Evolutionary conservation across 208 protist genomes (phyloP).

Genomic region (Porcisia hertigi): DNA sequence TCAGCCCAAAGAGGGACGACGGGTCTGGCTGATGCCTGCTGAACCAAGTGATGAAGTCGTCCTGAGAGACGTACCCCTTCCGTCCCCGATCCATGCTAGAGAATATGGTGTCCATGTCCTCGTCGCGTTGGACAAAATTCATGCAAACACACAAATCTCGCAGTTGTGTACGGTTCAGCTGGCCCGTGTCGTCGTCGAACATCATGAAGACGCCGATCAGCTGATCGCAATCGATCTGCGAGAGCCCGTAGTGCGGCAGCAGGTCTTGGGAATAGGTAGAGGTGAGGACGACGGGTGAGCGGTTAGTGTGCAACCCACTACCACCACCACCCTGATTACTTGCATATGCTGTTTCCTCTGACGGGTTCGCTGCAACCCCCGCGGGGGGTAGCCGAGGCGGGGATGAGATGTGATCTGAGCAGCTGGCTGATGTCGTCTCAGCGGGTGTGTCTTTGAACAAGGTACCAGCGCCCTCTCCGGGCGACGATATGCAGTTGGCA

Average conservation of each 20-base stretch:
- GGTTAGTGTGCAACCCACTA: conserved; percentile 18
- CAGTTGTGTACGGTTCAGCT: conserved; percentile 54
- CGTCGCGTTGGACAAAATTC: conserved; percentile 70
- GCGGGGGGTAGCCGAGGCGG: conserved; percentile 4
- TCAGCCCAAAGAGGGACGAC: conserved; percentile 65
- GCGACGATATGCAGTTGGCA: background rate
- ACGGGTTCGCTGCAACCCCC: background rate
- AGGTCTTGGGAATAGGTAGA: conserved; percentile 13
- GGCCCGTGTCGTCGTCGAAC: conserved; percentile 80
- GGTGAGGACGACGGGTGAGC: conserved; percentile 3
- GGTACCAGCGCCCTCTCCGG: background rate
- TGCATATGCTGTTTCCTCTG: background rate
- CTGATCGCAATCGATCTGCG: conserved; percentile 82
- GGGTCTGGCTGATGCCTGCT: conserved; percentile 71
- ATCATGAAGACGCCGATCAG: conserved; percentile 79
- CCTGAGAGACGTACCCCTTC: conserved; percentile 42
- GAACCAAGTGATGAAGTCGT: conserved; percentile 80
- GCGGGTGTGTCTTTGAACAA: background rate
- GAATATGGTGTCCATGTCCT: conserved; percentile 72
- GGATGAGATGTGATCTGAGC: background rate
- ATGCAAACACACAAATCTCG: conserved; percentile 67
- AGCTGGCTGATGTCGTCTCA: background rate
- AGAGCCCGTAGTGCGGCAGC: conserved; percentile 58
- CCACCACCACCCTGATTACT: too few relatives aligned
- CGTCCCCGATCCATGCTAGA: conserved; percentile 58